Evolutionary conservation across 768 basidiomycete species (phyloP).

Genomic region (Panaeolus cyanescens): DNA sequence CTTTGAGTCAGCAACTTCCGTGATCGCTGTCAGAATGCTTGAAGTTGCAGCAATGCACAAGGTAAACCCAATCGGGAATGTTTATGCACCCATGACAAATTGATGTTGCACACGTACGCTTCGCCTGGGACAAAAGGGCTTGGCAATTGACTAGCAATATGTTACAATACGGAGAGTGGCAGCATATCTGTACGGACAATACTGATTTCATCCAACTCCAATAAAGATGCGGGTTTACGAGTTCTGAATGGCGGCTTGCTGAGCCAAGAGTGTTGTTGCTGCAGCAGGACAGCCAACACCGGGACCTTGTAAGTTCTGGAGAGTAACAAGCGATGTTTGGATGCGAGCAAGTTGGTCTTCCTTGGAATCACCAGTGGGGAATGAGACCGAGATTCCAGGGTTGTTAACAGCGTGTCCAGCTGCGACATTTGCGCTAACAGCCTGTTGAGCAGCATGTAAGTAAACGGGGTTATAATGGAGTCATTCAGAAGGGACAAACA

Average conservation of each 20-base stretch:
- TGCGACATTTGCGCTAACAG: slow-evolving; percentile 57
- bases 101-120: not conserved
- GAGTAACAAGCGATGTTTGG: slow-evolving; percentile 57
- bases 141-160: not conserved
- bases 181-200: not conserved
- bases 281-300: slow-evolving; percentile 71
- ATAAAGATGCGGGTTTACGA: not conserved
- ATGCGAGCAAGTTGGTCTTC: slow-evolving; percentile 59
- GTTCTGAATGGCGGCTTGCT: slow-evolving; percentile 32
- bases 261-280: slow-evolving; percentile 54
- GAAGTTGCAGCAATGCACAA: too few species aligned
- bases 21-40: too few species aligned
- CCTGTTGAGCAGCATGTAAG: slow-evolving; percentile 24
- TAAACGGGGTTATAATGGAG: not conserved
- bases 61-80: too few species aligned
- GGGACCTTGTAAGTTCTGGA: slow-evolving; percentile 72
- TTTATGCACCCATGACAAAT: too few species aligned
- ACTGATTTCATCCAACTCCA: slow-evolving; percentile 26
- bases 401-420: slow-evolving; percentile 70
- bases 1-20: too few species aligned
- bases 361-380: slow-evolving; percentile 63
- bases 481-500: slow-evolving; percentile 6
- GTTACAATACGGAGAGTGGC: not conserved
- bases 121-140: not conserved
- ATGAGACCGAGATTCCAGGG: slow-evolving; percentile 51